Evolutionary conservation across 1,284 basidiomycete species (phyloP).

Genomic region (Pseudomicrostroma phylloplanum): DNA sequence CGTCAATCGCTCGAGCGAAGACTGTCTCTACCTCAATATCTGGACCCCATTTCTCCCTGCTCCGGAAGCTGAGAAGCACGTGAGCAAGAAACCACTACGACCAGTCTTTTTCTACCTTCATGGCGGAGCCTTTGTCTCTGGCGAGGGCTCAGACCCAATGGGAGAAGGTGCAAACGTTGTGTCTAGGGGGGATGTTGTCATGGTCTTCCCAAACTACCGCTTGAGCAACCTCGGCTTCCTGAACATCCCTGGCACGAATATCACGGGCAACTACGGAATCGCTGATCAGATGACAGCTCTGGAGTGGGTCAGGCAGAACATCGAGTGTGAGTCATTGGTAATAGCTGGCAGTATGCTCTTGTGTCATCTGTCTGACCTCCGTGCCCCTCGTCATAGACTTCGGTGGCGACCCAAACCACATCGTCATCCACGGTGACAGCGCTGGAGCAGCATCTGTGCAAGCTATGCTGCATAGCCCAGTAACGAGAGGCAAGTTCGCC

Average conservation of each 20-base stretch:
- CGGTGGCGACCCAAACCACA: slow-evolving; percentile 8
- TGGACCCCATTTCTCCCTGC: slow-evolving; percentile 54
- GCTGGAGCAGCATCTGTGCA: slow-evolving; percentile 9
- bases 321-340: not conserved
- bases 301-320: slow-evolving; percentile 8
- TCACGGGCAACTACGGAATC: slow-evolving; percentile 12
- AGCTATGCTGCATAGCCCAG: not conserved
- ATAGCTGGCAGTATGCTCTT: not conserved
- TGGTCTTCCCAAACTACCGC: slow-evolving; percentile 59
- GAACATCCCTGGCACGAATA: slow-evolving; percentile 12
- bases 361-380: not conserved
- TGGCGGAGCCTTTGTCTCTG: slow-evolving; percentile 49
- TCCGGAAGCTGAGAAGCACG: not conserved
- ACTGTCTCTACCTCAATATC: slow-evolving; percentile 59
- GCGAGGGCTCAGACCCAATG: slow-evolving; percentile 46
- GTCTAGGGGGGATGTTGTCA: slow-evolving; percentile 54
- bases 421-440: slow-evolving; percentile 8
- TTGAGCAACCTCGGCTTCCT: slow-evolving; percentile 14
- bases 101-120: slow-evolving; percentile 58
- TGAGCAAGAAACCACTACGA: slow-evolving; percentile 40
- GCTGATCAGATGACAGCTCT: slow-evolving; percentile 10
- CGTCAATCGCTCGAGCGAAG: slow-evolving; percentile 5
- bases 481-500: not conserved
- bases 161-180: slow-evolving; percentile 53
- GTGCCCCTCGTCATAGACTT: not conserved